phyloP scores from a whole-genome alignment of 129 eudicot genomes.

The Lonicera japonica region DNA sequence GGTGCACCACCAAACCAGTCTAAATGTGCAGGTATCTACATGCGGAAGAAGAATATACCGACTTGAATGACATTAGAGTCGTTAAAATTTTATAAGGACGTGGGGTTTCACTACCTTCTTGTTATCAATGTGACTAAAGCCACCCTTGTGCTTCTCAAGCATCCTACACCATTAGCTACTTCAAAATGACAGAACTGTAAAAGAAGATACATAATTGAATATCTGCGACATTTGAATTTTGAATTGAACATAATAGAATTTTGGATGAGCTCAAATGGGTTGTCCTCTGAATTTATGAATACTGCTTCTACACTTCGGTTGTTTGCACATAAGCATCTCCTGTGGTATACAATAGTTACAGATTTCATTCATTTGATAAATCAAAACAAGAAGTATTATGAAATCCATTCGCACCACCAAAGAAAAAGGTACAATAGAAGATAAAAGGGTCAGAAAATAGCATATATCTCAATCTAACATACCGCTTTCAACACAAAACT shows the following conservation, averaged over 20 bases:
- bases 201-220: background rate
- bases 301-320: constrained; percentile 19
- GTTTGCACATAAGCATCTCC: constrained; percentile 34
- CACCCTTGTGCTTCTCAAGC: constrained; percentile 31
- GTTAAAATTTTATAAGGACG: background rate
- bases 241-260: constrained; percentile 13
- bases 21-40: constrained; percentile 33
- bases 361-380: background rate
- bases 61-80: background rate
- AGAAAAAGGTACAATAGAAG: no score
- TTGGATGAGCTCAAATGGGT: constrained; percentile 37
- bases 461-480: constrained; percentile 5
- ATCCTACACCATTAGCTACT: constrained; percentile 15
- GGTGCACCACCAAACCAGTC: constrained; percentile 61
- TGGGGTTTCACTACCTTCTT: constrained; percentile 22
- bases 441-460: no score
- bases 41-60: background rate
- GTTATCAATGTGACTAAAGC: constrained; percentile 24
- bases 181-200: background rate
- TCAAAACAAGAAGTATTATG: background rate
- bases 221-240: no score
- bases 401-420: no score
- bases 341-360: background rate
- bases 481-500: constrained; percentile 48
- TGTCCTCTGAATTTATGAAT: constrained; percentile 32